A percentile compares a stretch with the other conserved stretches of the same genome.
Conservation (phyloP, 257 asterid genomes). For the Solanum corneliomulleri region DNA sequence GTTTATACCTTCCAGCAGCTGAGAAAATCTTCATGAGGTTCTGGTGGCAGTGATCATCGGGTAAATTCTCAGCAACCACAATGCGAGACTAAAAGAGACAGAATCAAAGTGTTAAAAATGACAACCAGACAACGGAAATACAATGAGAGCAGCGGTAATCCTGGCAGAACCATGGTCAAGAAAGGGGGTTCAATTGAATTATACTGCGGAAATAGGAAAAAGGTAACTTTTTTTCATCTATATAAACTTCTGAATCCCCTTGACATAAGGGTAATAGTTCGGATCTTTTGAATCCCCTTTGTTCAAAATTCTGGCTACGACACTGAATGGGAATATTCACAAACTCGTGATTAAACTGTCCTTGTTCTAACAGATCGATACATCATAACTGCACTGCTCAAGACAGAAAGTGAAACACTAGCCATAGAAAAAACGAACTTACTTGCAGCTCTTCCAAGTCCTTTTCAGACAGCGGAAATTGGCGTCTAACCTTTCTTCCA, state of each 20-base stretch:
- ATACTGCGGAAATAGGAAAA: not conserved
- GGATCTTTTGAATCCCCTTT: not conserved
- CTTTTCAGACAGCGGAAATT: constrained; percentile 43
- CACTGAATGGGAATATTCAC: not conserved
- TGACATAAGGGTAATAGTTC: not conserved
- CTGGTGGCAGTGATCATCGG: constrained; percentile 91
- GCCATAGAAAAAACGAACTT: not conserved
- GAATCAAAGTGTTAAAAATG: not conserved
- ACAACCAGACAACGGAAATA: not conserved
- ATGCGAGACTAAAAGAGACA: constrained; percentile 48
- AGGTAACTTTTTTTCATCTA: not conserved
- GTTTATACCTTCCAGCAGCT: constrained; percentile 62
- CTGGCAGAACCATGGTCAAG: not conserved
- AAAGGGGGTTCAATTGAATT: not conserved
- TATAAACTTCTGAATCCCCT: not conserved
- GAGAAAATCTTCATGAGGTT: constrained; percentile 83
- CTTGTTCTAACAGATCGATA: not conserved
- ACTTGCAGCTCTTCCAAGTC: constrained; percentile 92
- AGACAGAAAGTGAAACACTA: not conserved
- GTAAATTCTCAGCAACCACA: constrained; percentile 76
- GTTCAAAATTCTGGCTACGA: not conserved
- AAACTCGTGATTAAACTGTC: not conserved
- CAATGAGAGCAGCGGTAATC: not conserved
- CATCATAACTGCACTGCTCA: not conserved
- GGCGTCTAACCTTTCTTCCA: constrained; percentile 71